Conservation (phyloP, 495 filamentous ascomycete genomes). For the Elaphomyces granulatus region DNA sequence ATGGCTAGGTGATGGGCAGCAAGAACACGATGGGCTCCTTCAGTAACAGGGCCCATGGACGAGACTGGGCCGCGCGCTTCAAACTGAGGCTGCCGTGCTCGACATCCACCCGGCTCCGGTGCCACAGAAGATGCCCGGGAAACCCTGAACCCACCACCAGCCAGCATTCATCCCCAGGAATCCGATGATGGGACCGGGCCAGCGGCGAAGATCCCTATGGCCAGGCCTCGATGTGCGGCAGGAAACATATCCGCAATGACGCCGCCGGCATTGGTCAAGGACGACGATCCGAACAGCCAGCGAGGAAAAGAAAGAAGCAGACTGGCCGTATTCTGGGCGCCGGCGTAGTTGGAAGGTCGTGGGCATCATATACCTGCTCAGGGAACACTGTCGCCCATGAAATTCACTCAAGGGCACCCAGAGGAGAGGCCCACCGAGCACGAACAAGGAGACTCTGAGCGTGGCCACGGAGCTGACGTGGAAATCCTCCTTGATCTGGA, state of each 20-base stretch:
- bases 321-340: conserved; percentile 47
- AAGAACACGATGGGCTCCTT: conserved; percentile 47
- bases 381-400: conserved; percentile 62
- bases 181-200: conserved; percentile 50
- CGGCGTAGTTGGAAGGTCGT: conserved; percentile 54
- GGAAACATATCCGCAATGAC: conserved; percentile 65
- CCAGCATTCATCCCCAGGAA: conserved; percentile 45
- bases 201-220: conserved; percentile 47
- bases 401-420: conserved; percentile 57
- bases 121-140: conserved; percentile 36
- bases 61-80: conserved; percentile 31
- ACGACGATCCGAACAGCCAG: conserved; percentile 61
- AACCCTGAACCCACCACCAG: conserved; percentile 56
- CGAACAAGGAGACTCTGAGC: conserved; percentile 59
- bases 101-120: conserved; percentile 30
- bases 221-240: conserved; percentile 47
- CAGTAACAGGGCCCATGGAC: conserved; percentile 37
- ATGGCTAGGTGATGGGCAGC: conserved; percentile 56
- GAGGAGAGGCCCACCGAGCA: conserved; percentile 50
- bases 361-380: conserved; percentile 45
- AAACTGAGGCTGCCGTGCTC: conserved; percentile 34
- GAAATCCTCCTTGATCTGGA: conserved; percentile 45
- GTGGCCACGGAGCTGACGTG: conserved; percentile 43
- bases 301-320: conserved; percentile 66
- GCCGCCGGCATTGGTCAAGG: conserved; percentile 58